Evolutionary conservation across 2,329 filamentous ascomycete species (phyloP), one percentile per base, ranked within the genome.

Genomic region (Ilyonectria sp.): DNA sequence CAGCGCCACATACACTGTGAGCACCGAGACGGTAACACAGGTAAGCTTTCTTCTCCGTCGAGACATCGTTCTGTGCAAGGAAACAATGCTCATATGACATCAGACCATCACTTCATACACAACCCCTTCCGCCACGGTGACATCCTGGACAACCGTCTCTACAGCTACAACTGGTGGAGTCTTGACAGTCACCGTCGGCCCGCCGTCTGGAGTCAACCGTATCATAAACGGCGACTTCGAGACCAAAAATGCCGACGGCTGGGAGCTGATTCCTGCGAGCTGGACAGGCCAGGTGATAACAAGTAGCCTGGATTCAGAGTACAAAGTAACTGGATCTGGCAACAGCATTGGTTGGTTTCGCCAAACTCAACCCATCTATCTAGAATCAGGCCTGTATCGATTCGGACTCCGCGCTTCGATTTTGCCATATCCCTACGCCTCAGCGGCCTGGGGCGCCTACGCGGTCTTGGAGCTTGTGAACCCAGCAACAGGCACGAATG

Each of bases 141-240:
- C 68, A 6, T 37, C 17, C n/a, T 69, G 65, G 68, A 11, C 23
- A 31, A 69, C 65, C 17, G 21, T 69, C 49, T 54, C 53, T 23
- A 69, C 65, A n/a, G 68, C 43, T 11, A 68, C 60, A 9, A 65
- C 61, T 4, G 55, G 29, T 6, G 64, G 60, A 3, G n/a, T 62
- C 4, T 21, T 10, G 4, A 69, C 68, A 3, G 65, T 56, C 21
- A 69, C 68, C 6, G 54, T 69, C 19, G 65, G 61, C 4, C 65
- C 68, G 3, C 61, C 61, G 2, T 40, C 44, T 8, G 21, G 31
- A 37, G 55, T 44, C 11, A 65, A 69, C 26, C 65, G 54, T 15
- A 53, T 69, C 17, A 26, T 67, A 3, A 68, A 65, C 17, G 59
- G 62, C 7, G 58, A 65, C n/a, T 69, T 68, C 23, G 60, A 65